These are phyloP conservation scores for Xylaria sp. DNA, from an alignment of 2,329 filamentous ascomycete genomes.

Conservation along the genomic window DNA sequence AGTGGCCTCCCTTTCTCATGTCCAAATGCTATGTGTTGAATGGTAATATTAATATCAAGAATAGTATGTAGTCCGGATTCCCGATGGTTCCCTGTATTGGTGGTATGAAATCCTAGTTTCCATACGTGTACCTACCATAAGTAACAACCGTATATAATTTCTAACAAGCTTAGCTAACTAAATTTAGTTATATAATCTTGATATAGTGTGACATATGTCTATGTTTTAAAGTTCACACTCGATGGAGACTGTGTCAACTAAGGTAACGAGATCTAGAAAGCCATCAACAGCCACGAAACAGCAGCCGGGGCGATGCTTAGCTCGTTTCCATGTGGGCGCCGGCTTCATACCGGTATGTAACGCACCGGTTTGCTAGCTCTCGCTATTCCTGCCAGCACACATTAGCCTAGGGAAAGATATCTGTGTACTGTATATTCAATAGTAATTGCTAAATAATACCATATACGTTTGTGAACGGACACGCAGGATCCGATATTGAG, in stretches of 20 bases:
- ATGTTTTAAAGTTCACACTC: slow-evolving; percentile 14
- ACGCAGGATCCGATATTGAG: slow-evolving; percentile 18
- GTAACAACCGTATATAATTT: neutral
- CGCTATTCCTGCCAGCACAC: neutral
- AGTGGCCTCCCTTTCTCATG: neutral
- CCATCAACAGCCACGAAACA: slow-evolving; percentile 23
- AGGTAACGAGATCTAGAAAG: slow-evolving; percentile 15
- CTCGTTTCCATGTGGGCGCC: slow-evolving; percentile 8
- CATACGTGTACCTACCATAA: neutral
- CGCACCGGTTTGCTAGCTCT: slow-evolving; percentile 16
- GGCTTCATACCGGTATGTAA: slow-evolving; percentile 12
- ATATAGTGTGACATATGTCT: slow-evolving; percentile 16
- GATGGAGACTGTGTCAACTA: neutral
- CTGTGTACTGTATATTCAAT: neutral
- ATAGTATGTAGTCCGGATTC: neutral
- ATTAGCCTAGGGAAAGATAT: neutral
- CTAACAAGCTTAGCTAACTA: neutral
- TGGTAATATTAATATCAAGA: neutral
- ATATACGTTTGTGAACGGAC: neutral
- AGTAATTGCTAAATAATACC: neutral
- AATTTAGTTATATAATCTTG: neutral
- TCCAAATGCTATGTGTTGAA: neutral
- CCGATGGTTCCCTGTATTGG: neutral
- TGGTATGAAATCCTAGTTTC: neutral
- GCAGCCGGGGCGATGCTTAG: slow-evolving; percentile 15